phyloP scores from a whole-genome alignment of 2,329 filamentous ascomycete genomes.

The Ceratocystis variospora region DNA sequence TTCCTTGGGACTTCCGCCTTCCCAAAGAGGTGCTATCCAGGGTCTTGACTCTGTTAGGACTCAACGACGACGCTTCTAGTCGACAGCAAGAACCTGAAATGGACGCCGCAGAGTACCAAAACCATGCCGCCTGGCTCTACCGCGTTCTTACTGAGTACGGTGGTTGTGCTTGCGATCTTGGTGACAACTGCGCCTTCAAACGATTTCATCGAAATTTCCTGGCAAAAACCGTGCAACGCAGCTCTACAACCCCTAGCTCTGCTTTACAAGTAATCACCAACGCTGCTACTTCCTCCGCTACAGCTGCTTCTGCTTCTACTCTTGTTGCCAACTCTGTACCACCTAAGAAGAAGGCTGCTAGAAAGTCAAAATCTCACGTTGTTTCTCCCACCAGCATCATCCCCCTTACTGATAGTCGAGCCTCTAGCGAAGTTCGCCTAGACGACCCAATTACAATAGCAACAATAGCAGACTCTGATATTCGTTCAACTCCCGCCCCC shows the following conservation, averaged over 20 bases:
- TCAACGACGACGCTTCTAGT: constrained; percentile 46
- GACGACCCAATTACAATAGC: constrained; percentile 32
- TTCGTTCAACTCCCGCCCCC: constrained; percentile 36
- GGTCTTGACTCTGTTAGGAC: constrained; percentile 45
- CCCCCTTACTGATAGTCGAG: constrained; percentile 48
- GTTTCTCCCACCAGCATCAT: constrained; percentile 50
- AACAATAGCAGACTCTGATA: constrained; percentile 35
- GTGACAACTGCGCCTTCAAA: constrained; percentile 48
- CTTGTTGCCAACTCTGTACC: background rate
- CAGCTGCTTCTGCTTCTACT: background rate
- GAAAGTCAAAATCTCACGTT: constrained; percentile 41
- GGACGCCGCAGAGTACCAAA: constrained; percentile 46
- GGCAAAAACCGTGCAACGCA: constrained; percentile 31
- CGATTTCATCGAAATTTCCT: constrained; percentile 46
- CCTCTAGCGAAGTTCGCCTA: constrained; percentile 46
- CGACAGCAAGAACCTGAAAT: constrained; percentile 37
- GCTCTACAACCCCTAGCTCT: background rate
- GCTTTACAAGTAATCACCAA: constrained; percentile 19
- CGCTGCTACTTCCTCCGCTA: background rate
- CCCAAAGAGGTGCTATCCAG: constrained; percentile 40
- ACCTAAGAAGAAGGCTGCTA: constrained; percentile 35
- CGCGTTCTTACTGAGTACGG: constrained; percentile 63
- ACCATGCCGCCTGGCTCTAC: constrained; percentile 51
- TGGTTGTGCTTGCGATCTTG: constrained; percentile 60
- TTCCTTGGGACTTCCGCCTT: constrained; percentile 53